These are phyloP conservation scores for Amborella trichopoda DNA, from an alignment of 164 flowering plant genomes.

Conservation along the genomic window DNA sequence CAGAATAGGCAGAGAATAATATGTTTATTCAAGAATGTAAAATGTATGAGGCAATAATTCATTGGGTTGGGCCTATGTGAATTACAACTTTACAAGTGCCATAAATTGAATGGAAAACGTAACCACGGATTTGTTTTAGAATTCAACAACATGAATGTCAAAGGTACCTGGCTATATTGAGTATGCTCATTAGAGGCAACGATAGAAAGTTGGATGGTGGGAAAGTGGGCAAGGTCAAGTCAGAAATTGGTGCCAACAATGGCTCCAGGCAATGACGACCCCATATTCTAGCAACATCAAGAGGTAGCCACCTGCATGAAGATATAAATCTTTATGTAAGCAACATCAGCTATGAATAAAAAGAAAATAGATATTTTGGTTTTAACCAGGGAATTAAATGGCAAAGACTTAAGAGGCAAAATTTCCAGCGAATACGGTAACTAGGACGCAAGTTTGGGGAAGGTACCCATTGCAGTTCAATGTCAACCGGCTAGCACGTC, in stretches of 20 bases:
- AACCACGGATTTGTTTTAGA: too few relatives aligned
- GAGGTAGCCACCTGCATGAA: constrained; percentile 76
- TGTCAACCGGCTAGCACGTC: constrained; percentile 69
- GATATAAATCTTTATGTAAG: not conserved
- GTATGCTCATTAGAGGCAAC: constrained; percentile 77
- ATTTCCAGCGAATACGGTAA: too few relatives aligned
- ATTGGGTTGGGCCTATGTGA: too few relatives aligned
- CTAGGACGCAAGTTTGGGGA: constrained; percentile 1
- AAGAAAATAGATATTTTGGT: too few relatives aligned
- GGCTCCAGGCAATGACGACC: constrained; percentile 96
- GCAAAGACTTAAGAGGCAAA: too few relatives aligned
- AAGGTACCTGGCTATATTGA: constrained; percentile 81
- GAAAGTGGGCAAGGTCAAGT: constrained; percentile 40
- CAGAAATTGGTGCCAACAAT: constrained; percentile 63
- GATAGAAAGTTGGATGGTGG: constrained; percentile 68
- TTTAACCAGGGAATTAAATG: too few relatives aligned
- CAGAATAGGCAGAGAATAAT: not conserved
- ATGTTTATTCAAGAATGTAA: not conserved
- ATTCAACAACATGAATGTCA: not conserved
- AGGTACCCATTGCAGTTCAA: constrained; percentile 92
- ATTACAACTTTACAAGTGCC: too few relatives aligned
- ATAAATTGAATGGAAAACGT: too few relatives aligned
- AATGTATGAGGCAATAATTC: too few relatives aligned
- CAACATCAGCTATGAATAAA: not conserved
- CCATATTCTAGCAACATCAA: constrained; percentile 91